A percentile compares a stretch with the other conserved stretches of the same genome.
Conservation (phyloP, 2,329 filamentous ascomycete species). For the Falciphora oryzae region DNA sequence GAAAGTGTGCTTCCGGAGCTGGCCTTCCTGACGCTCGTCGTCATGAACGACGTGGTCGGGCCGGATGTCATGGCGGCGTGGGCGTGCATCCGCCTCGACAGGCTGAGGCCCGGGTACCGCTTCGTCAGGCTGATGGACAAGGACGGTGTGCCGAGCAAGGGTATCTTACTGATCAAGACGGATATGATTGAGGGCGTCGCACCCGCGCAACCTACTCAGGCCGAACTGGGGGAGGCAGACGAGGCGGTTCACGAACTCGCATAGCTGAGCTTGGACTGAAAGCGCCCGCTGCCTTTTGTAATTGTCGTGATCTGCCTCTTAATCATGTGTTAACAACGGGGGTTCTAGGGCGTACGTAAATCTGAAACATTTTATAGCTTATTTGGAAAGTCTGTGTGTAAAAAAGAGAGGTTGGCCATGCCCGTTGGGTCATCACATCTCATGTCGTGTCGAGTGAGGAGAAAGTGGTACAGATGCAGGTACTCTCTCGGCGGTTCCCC, state of each 20-base stretch:
- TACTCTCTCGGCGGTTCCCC: background rate
- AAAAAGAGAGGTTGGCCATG: too few species aligned
- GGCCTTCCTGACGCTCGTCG: constrained; percentile 73
- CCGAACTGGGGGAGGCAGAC: background rate
- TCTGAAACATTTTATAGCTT: background rate
- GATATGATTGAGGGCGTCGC: background rate
- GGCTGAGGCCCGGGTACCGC: constrained; percentile 68
- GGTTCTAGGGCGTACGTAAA: background rate
- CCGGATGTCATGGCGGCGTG: constrained; percentile 77
- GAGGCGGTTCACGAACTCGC: background rate
- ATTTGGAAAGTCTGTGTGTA: background rate
- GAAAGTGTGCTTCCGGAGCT: constrained; percentile 59
- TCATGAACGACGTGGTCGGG: constrained; percentile 80
- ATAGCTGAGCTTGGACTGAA: background rate
- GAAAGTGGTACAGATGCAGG: background rate
- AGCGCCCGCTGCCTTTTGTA: too few species aligned
- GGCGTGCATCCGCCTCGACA: constrained; percentile 82
- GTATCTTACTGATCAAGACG: constrained; percentile 64
- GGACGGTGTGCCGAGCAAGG: constrained; percentile 55
- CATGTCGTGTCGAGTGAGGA: too few species aligned
- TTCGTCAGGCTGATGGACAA: constrained; percentile 71
- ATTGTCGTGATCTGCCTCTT: background rate
- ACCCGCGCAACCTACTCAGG: too few species aligned
- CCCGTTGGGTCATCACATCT: too few species aligned
- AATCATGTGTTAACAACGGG: background rate